Conservation (phyloP, 495 filamentous ascomycete genomes). For the Aspergillus mulundensis region DNA sequence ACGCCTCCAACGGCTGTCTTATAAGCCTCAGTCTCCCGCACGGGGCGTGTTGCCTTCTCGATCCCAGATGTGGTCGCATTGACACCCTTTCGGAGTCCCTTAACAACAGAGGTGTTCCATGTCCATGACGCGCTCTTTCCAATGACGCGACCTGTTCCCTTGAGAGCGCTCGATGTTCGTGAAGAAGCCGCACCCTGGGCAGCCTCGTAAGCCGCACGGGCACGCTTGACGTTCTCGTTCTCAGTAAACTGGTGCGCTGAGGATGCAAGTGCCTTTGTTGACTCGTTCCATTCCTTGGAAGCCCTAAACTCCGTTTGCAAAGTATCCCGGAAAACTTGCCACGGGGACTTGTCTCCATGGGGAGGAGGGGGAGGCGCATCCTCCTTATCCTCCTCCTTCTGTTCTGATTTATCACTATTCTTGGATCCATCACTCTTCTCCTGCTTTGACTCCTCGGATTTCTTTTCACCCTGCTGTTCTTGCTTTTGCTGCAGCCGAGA, state of each 20-base stretch:
- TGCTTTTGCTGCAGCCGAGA: conserved; percentile 39
- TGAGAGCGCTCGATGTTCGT: conserved; percentile 71
- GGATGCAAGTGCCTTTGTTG: conserved; percentile 86
- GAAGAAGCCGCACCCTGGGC: conserved; percentile 72
- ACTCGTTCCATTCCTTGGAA: conserved; percentile 99
- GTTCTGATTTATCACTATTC: conserved; percentile 22
- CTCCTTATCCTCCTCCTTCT: conserved; percentile 63
- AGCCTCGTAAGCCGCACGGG: conserved; percentile 77
- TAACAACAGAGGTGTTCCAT: conserved; percentile 91
- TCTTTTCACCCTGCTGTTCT: conserved; percentile 41
- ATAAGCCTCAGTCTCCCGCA: conserved; percentile 89
- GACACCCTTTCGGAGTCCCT: conserved; percentile 84
- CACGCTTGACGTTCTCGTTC: conserved; percentile 84
- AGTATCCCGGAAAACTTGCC: conserved; percentile 97
- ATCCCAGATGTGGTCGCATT: conserved; percentile 78
- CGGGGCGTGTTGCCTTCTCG: conserved; percentile 88
- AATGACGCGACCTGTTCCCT: conserved; percentile 77
- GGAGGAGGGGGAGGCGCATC: conserved; percentile 77
- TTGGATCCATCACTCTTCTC: conserved; percentile 37
- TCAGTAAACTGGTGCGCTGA: conserved; percentile 89
- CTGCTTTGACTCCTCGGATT: conserved; percentile 43
- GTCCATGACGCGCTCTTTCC: conserved; percentile 92
- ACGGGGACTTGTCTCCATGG: conserved; percentile 95
- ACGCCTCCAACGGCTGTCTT: conserved; percentile 68
- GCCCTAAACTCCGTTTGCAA: conserved; percentile 89